These are phyloP conservation scores for Lasiosphaeris hirsuta DNA, from an alignment of 495 filamentous ascomycete species.

Conservation along the genomic window DNA sequence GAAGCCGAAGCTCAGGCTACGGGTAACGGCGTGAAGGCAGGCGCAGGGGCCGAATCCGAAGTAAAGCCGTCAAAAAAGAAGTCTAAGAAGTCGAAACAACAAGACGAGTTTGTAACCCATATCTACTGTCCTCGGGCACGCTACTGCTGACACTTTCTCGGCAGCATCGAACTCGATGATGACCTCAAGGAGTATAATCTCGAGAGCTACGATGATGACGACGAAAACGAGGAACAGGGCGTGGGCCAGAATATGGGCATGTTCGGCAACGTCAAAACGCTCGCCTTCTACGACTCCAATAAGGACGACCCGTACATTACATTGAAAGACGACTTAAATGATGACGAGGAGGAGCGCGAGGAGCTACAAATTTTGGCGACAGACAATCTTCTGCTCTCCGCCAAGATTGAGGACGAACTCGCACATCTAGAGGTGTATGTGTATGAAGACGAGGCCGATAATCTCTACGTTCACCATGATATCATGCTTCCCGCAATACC, in stretches of 20 bases:
- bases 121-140: not conserved
- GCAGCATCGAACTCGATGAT: constrained; percentile 55
- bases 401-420: constrained; percentile 94
- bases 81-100: constrained; percentile 15
- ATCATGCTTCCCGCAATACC: constrained; percentile 99
- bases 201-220: constrained; percentile 88
- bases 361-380: constrained; percentile 89
- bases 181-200: constrained; percentile 94
- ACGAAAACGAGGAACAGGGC: constrained; percentile 60
- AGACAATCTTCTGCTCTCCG: constrained; percentile 87
- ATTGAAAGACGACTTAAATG: constrained; percentile 61
- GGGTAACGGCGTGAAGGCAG: constrained; percentile 8
- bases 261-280: constrained; percentile 90
- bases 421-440: constrained; percentile 96
- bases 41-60: constrained; percentile 19
- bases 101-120: constrained; percentile 35
- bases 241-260: constrained; percentile 73
- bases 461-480: constrained; percentile 98
- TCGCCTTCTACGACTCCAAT: constrained; percentile 90
- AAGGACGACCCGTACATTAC: constrained; percentile 96
- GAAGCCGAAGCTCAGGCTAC: constrained; percentile 24
- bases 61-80: constrained; percentile 15
- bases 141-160: constrained; percentile 17
- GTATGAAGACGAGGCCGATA: constrained; percentile 90
- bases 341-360: constrained; percentile 85